Base-by-base conservation (phyloP, 1,284 basidiomycete genomes). In the Apiotrichum montevideense region DNA sequence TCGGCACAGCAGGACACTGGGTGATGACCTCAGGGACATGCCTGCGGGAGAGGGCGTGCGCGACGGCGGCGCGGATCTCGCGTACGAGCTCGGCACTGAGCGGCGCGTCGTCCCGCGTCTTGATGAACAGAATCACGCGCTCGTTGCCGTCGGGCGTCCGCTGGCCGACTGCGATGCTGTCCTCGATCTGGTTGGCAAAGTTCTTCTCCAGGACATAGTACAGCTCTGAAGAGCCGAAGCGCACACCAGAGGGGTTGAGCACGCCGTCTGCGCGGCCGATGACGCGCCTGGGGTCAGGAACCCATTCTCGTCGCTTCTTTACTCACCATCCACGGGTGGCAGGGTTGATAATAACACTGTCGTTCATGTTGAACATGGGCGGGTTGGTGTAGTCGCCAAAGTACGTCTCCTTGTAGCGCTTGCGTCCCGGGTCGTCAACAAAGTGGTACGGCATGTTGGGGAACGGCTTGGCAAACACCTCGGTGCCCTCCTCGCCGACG, bases 401-500 rank as follows among this genome's bases (percentile, higher is more conserved):
- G 62, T 73, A 74, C 2, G 72, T 67, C 40, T 74, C 72, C 57
- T 68, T 63, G 57, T 70, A 71, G 46, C 68, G 66, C 54, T 66
- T 64, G 60, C 70, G 57, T 42, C 67, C 58, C 29, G 63, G 63
- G 45, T 68, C 60, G 53, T 69, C 57, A 44, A 54, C 54, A 51
- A 66, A 59, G 56, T 61, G 55, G 60, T 67, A 56, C 6, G 72
- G 72, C 59, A 73, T 72, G 37, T 72, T 73, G 2, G 72, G 68
- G 57, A 74, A 74, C 3, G 72, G 70, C 49, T 63, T 64, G 4
- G 63, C 62, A 32, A 70, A 60, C n/a, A 73, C 64, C 58, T 71
- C 53, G 29, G 66, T 69, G 9, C 72, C 72, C 39, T 72, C 66
- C 44, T 66, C 51, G 34, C 63, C 62, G 21, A 57, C 42, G 44